phyloP scores from a whole-genome alignment of 352 stramenopile genomes.

The Pythium rishiriense region DNA sequence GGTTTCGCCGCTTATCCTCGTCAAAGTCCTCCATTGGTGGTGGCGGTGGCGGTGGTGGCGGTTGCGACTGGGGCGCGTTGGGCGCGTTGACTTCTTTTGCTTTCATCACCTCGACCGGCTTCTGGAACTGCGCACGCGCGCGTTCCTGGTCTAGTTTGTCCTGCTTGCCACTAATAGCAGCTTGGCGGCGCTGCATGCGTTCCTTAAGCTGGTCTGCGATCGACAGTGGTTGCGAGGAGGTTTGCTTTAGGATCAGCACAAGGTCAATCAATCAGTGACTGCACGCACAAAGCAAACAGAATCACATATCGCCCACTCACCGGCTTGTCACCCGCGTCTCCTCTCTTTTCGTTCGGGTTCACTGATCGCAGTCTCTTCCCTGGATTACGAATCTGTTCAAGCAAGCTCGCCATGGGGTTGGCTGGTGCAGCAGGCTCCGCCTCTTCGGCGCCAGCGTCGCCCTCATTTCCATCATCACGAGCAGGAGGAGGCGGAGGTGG shows the following conservation, averaged over 20 bases:
- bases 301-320: not conserved
- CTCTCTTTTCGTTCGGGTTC: constrained; percentile 23
- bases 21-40: constrained; percentile 17
- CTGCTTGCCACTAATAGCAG: constrained; percentile 81
- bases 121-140: constrained; percentile 67
- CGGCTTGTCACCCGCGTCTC: constrained; percentile 1
- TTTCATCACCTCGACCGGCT: constrained; percentile 75
- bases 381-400: constrained; percentile 34
- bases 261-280: not conserved
- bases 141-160: constrained; percentile 80
- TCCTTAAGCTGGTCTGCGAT: constrained; percentile 85
- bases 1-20: constrained; percentile 29
- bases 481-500: constrained; percentile 19
- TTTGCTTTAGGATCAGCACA: constrained; percentile 12
- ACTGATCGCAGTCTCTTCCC: constrained; percentile 25
- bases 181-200: constrained; percentile 73
- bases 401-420: constrained; percentile 28
- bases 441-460: constrained; percentile 1
- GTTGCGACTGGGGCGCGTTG: constrained; percentile 23
- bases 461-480: constrained; percentile 7
- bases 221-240: constrained; percentile 53
- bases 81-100: constrained; percentile 74
- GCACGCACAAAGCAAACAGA: not conserved
- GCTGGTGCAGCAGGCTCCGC: constrained; percentile 14
- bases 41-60: constrained; percentile 40